Percentiles rank a stretch among this genome's conserved stretches.
Conservation (phyloP, 2,329 filamentous ascomycete genomes). For the Diplodia sapinea region DNA sequence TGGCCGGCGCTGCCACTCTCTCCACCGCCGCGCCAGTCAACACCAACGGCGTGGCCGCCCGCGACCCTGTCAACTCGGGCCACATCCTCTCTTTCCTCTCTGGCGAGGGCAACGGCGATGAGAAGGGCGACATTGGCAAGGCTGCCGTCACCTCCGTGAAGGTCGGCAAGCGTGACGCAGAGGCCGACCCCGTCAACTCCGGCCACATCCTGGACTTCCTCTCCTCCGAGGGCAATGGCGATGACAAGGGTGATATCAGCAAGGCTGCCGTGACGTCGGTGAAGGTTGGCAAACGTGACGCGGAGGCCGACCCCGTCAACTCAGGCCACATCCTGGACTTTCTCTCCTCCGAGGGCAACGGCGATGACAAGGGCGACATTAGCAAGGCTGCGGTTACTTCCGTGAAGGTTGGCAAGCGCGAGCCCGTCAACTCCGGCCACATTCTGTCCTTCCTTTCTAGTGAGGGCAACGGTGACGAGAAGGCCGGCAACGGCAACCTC, state of each 20-base stretch:
- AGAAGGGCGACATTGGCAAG: neutral
- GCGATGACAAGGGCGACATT: neutral
- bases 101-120: constrained; percentile 1
- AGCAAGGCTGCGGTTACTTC: neutral
- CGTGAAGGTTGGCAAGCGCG: neutral
- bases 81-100: constrained; percentile 1
- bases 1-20: constrained; percentile 9
- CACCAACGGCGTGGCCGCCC: constrained; percentile 3
- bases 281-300: neutral
- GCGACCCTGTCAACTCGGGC: constrained; percentile 3
- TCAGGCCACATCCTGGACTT: too few species aligned
- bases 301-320: too few species aligned
- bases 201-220: neutral
- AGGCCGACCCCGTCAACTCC: neutral
- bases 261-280: neutral
- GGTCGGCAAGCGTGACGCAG: neutral
- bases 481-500: neutral
- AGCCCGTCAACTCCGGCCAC: constrained; percentile 4
- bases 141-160: neutral
- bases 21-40: constrained; percentile 15
- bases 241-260: neutral
- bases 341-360: neutral
- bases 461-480: constrained; percentile 1
- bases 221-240: neutral
- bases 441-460: neutral